A percentile compares a stretch with the other conserved stretches of the same genome.
phyloP scores from a whole-genome alignment of 2,329 filamentous ascomycete genomes.

The Balansia obtecta region DNA sequence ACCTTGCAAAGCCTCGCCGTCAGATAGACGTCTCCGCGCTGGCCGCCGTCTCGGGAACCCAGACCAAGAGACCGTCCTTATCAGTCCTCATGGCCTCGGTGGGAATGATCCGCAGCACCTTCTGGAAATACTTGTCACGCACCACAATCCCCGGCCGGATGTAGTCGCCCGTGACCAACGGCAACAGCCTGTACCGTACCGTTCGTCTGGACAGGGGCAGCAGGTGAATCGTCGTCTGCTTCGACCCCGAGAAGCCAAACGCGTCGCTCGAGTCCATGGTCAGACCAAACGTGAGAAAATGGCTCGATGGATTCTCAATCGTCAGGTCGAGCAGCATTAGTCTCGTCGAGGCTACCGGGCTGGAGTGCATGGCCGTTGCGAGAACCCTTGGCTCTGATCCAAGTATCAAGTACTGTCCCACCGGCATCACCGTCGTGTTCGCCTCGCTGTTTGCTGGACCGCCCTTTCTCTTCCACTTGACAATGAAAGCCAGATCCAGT shows the following conservation, averaged over 20 bases:
- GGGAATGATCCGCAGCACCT: slow-evolving; percentile 68
- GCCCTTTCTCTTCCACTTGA: slow-evolving; percentile 60
- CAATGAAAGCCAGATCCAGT: slow-evolving; percentile 61
- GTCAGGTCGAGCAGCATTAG: slow-evolving; percentile 42
- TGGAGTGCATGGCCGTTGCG: slow-evolving; percentile 36
- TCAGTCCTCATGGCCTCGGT: slow-evolving; percentile 59
- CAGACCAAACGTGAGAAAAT: slow-evolving; percentile 87
- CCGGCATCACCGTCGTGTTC: slow-evolving; percentile 57
- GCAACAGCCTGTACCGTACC: slow-evolving; percentile 62
- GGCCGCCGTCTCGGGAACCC: slow-evolving; percentile 35
- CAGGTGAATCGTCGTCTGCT: slow-evolving; percentile 67
- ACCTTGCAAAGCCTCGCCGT: background rate
- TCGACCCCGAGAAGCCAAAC: slow-evolving; percentile 86
- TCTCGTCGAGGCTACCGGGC: slow-evolving; percentile 17
- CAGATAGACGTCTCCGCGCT: slow-evolving; percentile 3
- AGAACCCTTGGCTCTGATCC: slow-evolving; percentile 81
- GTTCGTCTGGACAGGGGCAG: slow-evolving; percentile 68
- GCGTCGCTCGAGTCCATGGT: slow-evolving; percentile 85
- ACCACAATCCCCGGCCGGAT: slow-evolving; percentile 63
- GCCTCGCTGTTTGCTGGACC: slow-evolving; percentile 18
- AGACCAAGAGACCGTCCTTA: slow-evolving; percentile 51
- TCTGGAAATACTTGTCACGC: slow-evolving; percentile 86
- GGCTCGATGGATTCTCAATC: slow-evolving; percentile 87
- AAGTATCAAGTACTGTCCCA: slow-evolving; percentile 70
- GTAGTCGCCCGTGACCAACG: slow-evolving; percentile 53